Evolutionary conservation across 306 rosid species (phyloP), one percentile per base, ranked within the genome.

Genomic region (Ceratonia siliqua): DNA sequence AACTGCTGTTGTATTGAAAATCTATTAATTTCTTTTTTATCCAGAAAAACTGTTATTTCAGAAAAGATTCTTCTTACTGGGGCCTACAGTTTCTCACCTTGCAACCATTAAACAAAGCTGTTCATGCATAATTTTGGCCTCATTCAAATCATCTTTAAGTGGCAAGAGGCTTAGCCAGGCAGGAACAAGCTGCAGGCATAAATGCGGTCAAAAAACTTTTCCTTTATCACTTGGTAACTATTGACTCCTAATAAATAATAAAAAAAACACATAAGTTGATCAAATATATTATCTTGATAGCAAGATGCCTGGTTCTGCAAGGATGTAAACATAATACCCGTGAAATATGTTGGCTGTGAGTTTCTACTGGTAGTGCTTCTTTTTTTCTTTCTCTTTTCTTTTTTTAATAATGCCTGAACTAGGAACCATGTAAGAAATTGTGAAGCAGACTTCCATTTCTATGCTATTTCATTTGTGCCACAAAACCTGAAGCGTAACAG

Each of bases 121-220:
- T 62, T 80, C 85, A 68, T 80, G 87, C 81, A 81, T 77, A 20
- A 80, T 9, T 69, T 77, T 80, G 68, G 88, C 88, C 74, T 84
- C 88, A 53, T 10, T 22, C 52, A 81, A 62, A 62, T 84, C 85
- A 30, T 62, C 43, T 77, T 62, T 62, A 6, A 77, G 82, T 8
- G 85, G 85, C 72, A 84, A 68, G 62, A 56, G 67, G 72, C 80
- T 80, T 80, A 84, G 38, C 87, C 85, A 77, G 75, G 28, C 4
- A 36, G 87, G 87, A 68, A 80, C 62, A 49, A 73, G 30, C 85
- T 84, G 80, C 43, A 72, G 20, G 61, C 5, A 58, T 45, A 54
- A 17, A 63, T 43, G 8, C 50, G 62, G 54, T 57, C 17, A 43
- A n/a, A 50, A 8, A 54, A 35, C 32, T 9, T 15, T 6, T 45